A percentile compares a stretch with the other conserved stretches of the same genome.
Evolutionary conservation across 2,329 filamentous ascomycete species (phyloP).

Genomic region (Colletotrichum coccodes): DNA sequence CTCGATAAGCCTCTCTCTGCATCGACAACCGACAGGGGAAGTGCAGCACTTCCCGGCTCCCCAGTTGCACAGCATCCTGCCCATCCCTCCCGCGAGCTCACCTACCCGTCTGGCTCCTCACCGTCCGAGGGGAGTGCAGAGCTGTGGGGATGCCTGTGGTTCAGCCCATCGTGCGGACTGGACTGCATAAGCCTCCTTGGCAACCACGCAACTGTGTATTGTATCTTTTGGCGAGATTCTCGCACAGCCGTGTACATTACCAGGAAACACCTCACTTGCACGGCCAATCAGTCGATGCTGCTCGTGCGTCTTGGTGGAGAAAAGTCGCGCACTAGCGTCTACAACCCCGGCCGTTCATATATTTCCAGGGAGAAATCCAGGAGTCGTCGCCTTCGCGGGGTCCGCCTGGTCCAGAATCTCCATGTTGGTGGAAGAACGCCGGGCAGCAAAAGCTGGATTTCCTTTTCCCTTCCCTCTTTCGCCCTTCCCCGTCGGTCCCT

Average conservation of each 20-base stretch:
- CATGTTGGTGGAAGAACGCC: constrained; percentile 11
- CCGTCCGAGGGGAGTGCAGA: constrained; percentile 3
- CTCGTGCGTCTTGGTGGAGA: constrained; percentile 17
- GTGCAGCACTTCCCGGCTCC: background rate
- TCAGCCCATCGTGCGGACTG: constrained; percentile 10
- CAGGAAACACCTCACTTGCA: background rate
- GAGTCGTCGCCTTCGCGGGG: constrained; percentile 27
- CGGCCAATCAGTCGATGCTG: constrained; percentile 12
- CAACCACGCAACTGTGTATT: background rate
- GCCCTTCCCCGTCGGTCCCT: background rate
- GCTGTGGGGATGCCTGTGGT: background rate
- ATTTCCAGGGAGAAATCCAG: constrained; percentile 8
- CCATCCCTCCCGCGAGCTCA: background rate
- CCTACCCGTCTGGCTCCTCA: constrained; percentile 19
- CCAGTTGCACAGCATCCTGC: background rate
- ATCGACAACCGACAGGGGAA: background rate
- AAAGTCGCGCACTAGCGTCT: constrained; percentile 4
- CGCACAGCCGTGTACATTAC: background rate
- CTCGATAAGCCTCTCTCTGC: too few species aligned
- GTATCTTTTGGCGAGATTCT: constrained; percentile 1
- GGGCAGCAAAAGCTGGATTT: constrained; percentile 1
- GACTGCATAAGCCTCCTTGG: constrained; percentile 7
- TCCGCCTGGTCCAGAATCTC: constrained; percentile 25
- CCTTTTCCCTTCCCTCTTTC: background rate
- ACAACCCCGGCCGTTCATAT: constrained; percentile 25